Base-by-base conservation (phyloP, 257 asterid genomes). In the Primulina tabacum region DNA sequence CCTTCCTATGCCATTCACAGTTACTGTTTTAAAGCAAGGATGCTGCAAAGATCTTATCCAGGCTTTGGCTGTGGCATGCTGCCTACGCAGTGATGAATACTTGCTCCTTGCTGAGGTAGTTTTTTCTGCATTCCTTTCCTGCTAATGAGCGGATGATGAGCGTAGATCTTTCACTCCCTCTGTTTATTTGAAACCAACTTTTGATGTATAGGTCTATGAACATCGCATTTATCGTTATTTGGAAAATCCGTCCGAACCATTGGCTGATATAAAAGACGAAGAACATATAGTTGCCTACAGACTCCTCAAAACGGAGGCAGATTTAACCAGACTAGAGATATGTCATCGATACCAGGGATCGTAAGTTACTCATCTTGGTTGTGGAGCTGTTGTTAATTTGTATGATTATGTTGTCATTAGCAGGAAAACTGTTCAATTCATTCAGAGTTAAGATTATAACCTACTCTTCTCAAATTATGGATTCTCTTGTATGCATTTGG, bases 201-300 rank as follows among this genome's bases (percentile, higher is more conserved):
- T 62, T 71, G 62, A 60, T 68, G 59, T 82, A 53, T 75, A 94
- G 99, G 97, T 88, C 69, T 88, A 94, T 77, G 95, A 88, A 60
- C 90, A 94, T 81, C 82, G 85, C 74, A 75, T 94, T 75, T 88
- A 78, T 76, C 87, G 86, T 62, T 94, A 89, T 83, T 76, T 89
- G 70, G 99, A 94, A 47, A 84, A 75, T 80, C 90, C 97, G 17
- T 87, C 91, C 5, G 99, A 94, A 52, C 66, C 73, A 60, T 82
- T 94, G 83, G 77, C 64, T 57, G 57, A 88, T 14, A 82, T 94
- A 32, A 94, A 91, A 76, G 99, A 94, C 75, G 97, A 91, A 50
- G 99, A 94, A 62, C 89, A 80, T 76, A 86, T 94, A 56, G 97
- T 91, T 83, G 99, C 96, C 30, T 94, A 86, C 80, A 88, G 99